phyloP scores from a whole-genome alignment of 257 asterid species.

The Plantago elongata region DNA sequence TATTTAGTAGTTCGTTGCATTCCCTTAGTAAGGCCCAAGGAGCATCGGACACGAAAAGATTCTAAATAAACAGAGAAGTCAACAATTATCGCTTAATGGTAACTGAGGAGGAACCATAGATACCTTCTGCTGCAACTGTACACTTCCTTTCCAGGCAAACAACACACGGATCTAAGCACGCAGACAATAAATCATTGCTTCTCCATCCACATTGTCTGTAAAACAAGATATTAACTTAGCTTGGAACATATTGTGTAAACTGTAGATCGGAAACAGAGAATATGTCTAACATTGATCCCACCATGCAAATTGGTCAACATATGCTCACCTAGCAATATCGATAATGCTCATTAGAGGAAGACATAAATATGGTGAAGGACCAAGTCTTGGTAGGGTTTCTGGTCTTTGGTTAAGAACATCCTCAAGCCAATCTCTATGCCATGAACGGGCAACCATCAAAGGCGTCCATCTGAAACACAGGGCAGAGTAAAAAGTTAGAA shows the following conservation, averaged over 20 bases:
- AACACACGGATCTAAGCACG: conserved; percentile 75
- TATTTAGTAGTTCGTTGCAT: too few species aligned
- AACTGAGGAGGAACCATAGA: conserved; percentile 8
- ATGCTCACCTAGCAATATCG: conserved; percentile 66
- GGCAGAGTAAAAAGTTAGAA: conserved; percentile 14
- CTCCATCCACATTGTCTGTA: conserved; percentile 81
- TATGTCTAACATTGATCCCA: neutral
- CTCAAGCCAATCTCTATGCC: conserved; percentile 79
- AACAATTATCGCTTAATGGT: neutral
- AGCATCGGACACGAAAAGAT: neutral
- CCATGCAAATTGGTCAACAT: neutral
- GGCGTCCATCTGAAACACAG: conserved; percentile 61
- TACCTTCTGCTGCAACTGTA: conserved; percentile 90
- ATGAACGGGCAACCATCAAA: conserved; percentile 82
- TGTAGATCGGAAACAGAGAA: neutral
- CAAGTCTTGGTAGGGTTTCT: conserved; percentile 38
- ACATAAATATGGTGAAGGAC: conserved; percentile 58
- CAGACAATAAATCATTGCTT: conserved; percentile 33
- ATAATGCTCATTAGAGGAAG: conserved; percentile 85
- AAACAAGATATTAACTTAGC: conserved; percentile 11
- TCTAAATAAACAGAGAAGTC: neutral
- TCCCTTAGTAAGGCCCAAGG: too few species aligned
- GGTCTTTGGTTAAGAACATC: conserved; percentile 50
- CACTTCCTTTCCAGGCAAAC: conserved; percentile 88
- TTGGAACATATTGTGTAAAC: neutral